phyloP scores from a whole-genome alignment of 176 grass and related monocot species.

The Panicum miliaceum region DNA sequence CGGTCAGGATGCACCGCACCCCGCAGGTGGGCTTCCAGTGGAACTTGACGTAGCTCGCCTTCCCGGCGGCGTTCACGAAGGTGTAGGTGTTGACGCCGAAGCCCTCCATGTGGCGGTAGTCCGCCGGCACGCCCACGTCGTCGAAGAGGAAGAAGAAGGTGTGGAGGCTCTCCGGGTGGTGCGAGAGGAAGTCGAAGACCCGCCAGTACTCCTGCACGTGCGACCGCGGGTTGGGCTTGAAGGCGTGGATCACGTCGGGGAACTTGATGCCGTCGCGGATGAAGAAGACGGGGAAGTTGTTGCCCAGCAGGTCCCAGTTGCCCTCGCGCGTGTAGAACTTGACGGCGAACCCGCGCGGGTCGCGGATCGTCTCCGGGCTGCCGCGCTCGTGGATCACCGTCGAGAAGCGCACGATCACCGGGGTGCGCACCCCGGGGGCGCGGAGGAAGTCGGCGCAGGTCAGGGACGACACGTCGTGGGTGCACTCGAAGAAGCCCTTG shows the following conservation, averaged over 20 bases:
- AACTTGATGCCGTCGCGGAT: conserved; percentile 95
- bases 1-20: conserved; percentile 63
- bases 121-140: conserved; percentile 74
- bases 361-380: conserved; percentile 80
- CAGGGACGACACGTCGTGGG: conserved; percentile 63
- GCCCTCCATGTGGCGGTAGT: conserved; percentile 92
- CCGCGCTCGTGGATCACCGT: conserved; percentile 96
- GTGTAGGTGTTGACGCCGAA: conserved; percentile 97
- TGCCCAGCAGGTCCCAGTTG: conserved; percentile 89
- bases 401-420: conserved; percentile 86
- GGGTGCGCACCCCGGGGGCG: conserved; percentile 52
- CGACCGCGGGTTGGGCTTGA: conserved; percentile 85
- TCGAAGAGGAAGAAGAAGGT: conserved; percentile 99
- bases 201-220: conserved; percentile 95
- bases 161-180: conserved; percentile 85
- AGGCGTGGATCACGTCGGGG: conserved; percentile 92
- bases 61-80: conserved; percentile 65
- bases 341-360: conserved; percentile 93
- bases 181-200: conserved; percentile 80
- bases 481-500: conserved; percentile 94
- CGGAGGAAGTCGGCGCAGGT: conserved; percentile 95
- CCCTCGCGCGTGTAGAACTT: conserved; percentile 96
- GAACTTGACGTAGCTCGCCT: conserved; percentile 75
- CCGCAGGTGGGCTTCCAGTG: conserved; percentile 91
- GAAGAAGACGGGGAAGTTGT: conserved; percentile 98